Percentiles rank a stretch among this genome's conserved stretches.
Evolutionary conservation across 1,284 basidiomycete genomes (phyloP).

Genomic region (Cryptococcus neoformans): DNA sequence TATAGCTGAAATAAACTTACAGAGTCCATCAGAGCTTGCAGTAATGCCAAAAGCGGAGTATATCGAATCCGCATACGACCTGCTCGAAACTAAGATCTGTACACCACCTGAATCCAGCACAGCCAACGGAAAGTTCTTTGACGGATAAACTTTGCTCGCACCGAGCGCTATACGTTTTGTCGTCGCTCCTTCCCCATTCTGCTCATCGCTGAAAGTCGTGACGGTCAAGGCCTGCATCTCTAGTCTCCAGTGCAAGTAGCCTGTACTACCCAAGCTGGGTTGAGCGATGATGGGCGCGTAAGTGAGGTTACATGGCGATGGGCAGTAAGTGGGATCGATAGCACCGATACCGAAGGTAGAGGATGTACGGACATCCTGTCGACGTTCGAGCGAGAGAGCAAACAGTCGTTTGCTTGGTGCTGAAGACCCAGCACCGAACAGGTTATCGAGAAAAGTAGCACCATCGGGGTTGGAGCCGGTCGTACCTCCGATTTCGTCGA

Average conservation of each 20-base stretch:
- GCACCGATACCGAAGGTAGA: constrained; percentile 42
- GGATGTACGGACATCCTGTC: constrained; percentile 44
- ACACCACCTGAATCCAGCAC: constrained; percentile 48
- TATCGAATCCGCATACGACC: constrained; percentile 32
- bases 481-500: constrained; percentile 38
- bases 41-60: constrained; percentile 37
- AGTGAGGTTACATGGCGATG: constrained; percentile 33
- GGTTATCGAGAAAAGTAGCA: constrained; percentile 48
- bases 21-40: constrained; percentile 34
- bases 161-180: constrained; percentile 26
- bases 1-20: constrained; percentile 19
- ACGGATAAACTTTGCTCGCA: constrained; percentile 22
- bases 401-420: constrained; percentile 45
- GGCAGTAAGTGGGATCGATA: constrained; percentile 29
- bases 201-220: constrained; percentile 25
- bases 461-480: constrained; percentile 46
- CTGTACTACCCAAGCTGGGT: constrained; percentile 34
- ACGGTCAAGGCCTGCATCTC: constrained; percentile 26
- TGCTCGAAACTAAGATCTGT: constrained; percentile 34
- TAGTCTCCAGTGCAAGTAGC: constrained; percentile 43
- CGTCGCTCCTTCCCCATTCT: constrained; percentile 23
- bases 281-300: constrained; percentile 42
- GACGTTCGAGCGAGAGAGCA: constrained; percentile 39
- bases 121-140: constrained; percentile 31
- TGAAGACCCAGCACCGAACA: constrained; percentile 43